A percentile compares a stretch with the other conserved stretches of the same genome.
Conservation (phyloP, 306 rosid genomes). For the Neltuma alba region DNA sequence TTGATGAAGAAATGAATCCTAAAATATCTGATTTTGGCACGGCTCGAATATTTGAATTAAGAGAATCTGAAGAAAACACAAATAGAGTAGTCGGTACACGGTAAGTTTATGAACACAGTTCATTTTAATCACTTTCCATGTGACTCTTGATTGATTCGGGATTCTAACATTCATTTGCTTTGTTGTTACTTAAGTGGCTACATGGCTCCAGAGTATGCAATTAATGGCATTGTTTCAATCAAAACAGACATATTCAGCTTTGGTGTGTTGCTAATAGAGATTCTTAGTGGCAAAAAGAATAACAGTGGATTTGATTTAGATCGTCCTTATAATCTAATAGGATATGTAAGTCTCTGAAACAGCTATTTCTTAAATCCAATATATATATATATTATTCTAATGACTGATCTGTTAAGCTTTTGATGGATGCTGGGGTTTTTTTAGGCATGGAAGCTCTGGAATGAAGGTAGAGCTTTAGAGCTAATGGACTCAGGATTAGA, state of each 20-base stretch:
- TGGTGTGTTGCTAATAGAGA: constrained; percentile 39
- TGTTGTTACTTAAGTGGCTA: constrained; percentile 31
- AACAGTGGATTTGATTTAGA: not conserved
- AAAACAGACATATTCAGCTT: constrained; percentile 50
- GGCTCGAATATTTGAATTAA: constrained; percentile 46
- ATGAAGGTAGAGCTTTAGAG: constrained; percentile 28
- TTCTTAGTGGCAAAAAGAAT: constrained; percentile 34
- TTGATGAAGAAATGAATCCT: constrained; percentile 27
- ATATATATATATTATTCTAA: not conserved
- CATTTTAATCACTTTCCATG: not conserved
- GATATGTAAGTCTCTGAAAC: constrained; percentile 25
- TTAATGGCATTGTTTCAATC: constrained; percentile 36
- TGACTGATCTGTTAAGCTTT: not conserved
- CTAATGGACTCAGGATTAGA: constrained; percentile 6
- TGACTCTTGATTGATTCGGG: not conserved
- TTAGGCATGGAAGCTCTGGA: constrained; percentile 51
- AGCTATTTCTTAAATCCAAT: not conserved
- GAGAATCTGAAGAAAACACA: constrained; percentile 42
- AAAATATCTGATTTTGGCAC: constrained; percentile 38
- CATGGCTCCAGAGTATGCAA: constrained; percentile 43
- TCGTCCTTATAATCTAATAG: constrained; percentile 23
- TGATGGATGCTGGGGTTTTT: not conserved
- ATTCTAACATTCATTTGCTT: not conserved
- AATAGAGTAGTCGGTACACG: constrained; percentile 45
- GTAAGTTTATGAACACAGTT: constrained; percentile 26